Percentiles rank a stretch among this genome's conserved stretches.
These are phyloP conservation scores for Sistotremastrum suecicum DNA, from an alignment of 768 basidiomycete species.

Conservation along the genomic window DNA sequence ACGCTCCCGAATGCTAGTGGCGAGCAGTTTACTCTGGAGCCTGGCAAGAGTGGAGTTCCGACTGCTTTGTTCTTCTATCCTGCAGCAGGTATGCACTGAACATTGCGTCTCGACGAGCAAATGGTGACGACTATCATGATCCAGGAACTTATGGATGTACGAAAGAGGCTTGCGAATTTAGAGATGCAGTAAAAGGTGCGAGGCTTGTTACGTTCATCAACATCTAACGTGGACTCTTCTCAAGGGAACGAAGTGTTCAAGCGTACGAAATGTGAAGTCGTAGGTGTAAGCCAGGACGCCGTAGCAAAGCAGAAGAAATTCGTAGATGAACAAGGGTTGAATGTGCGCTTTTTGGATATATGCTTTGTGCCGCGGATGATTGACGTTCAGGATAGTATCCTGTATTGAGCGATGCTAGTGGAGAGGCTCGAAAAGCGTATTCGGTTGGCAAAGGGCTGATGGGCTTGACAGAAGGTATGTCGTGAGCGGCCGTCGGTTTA, in stretches of 20 bases:
- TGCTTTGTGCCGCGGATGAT: not conserved
- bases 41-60: slow-evolving; percentile 42
- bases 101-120: not conserved
- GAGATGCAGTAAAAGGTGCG: slow-evolving; percentile 60
- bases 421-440: slow-evolving; percentile 49
- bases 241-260: slow-evolving; percentile 50
- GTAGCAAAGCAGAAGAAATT: slow-evolving; percentile 63
- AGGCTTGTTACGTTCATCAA: slow-evolving; percentile 1
- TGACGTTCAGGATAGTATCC: slow-evolving; percentile 39
- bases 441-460: slow-evolving; percentile 51
- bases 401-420: slow-evolving; percentile 57
- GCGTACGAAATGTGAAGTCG: slow-evolving; percentile 43
- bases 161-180: slow-evolving; percentile 68
- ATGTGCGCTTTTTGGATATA: slow-evolving; percentile 24
- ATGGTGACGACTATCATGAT: slow-evolving; percentile 5
- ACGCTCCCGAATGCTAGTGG: slow-evolving; percentile 54
- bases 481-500: not conserved
- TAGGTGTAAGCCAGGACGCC: slow-evolving; percentile 64
- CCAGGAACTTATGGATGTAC: slow-evolving; percentile 68
- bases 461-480: slow-evolving; percentile 36
- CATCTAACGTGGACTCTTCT: not conserved
- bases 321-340: slow-evolving; percentile 54
- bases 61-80: slow-evolving; percentile 73
- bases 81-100: slow-evolving; percentile 33
- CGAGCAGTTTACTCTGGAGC: slow-evolving; percentile 41